Conservation (phyloP, 148 eudicot species). For the Diospyros kaki region DNA sequence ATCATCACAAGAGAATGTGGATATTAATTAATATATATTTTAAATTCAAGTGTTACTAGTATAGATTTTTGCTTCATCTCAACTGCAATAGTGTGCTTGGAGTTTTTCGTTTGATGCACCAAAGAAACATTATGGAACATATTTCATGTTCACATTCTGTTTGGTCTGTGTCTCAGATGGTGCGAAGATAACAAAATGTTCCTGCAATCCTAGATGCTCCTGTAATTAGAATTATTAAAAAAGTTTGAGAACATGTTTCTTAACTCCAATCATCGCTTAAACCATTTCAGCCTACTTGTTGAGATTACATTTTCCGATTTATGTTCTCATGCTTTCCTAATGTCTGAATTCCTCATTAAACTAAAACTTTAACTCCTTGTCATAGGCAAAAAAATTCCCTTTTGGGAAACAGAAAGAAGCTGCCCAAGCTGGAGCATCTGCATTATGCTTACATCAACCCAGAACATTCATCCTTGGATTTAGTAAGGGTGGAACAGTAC, state of each 20-base stretch:
- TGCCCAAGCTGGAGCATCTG: slow-evolving; percentile 25
- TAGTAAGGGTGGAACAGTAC: slow-evolving; percentile 84
- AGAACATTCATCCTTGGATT: slow-evolving; percentile 71
- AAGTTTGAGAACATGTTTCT: not conserved
- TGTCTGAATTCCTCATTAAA: not conserved
- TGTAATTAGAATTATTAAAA: not conserved
- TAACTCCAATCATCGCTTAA: not conserved
- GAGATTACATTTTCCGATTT: not conserved
- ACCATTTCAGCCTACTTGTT: not conserved
- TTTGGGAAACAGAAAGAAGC: slow-evolving; percentile 28
- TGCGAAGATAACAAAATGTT: not conserved
- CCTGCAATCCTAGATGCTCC: not conserved
- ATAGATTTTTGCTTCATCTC: not conserved
- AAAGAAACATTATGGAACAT: not conserved
- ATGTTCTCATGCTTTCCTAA: not conserved
- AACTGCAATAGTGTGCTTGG: not conserved
- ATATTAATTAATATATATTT: not conserved
- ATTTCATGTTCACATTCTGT: not conserved
- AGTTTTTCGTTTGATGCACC: not conserved
- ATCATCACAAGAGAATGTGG: too few species aligned
- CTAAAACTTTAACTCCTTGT: not conserved
- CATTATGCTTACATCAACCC: slow-evolving; percentile 27
- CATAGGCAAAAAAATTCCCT: slow-evolving; percentile 36
- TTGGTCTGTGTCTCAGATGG: not conserved
- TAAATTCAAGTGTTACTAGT: not conserved